Conservation (phyloP, 345 rosid genomes). For the Salix dunnii region DNA sequence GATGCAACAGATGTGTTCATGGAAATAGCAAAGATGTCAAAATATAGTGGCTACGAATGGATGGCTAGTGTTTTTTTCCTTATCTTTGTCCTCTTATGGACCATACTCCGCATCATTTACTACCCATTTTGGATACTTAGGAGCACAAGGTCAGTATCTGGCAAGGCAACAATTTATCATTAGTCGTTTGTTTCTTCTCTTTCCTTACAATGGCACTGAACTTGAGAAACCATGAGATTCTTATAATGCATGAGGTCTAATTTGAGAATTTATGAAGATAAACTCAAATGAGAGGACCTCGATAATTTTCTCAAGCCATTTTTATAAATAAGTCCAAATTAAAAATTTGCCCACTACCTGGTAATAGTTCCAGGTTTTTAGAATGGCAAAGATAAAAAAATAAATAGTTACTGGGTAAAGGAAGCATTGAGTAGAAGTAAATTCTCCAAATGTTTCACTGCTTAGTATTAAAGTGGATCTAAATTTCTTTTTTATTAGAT, state of each 20-base stretch:
- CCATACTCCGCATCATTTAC: slow-evolving; percentile 54
- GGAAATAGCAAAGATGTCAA: slow-evolving; percentile 85
- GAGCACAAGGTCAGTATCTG: slow-evolving; percentile 64
- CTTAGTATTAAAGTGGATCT: too few species aligned
- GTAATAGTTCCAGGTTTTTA: too few species aligned
- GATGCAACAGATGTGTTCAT: slow-evolving; percentile 71
- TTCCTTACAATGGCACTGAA: background rate
- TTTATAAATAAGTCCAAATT: too few species aligned
- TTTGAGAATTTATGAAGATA: background rate
- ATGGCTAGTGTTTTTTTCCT: slow-evolving; percentile 47
- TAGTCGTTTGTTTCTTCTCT: background rate
- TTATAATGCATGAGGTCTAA: background rate
- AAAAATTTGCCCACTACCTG: too few species aligned
- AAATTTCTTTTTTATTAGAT: too few species aligned
- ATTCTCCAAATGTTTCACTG: too few species aligned
- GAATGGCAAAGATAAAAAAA: too few species aligned
- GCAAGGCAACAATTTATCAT: background rate
- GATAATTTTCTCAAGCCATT: too few species aligned
- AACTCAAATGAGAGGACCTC: too few species aligned
- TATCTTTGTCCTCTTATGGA: slow-evolving; percentile 50
- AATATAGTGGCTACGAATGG: slow-evolving; percentile 62
- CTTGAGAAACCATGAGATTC: background rate
- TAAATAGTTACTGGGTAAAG: too few species aligned
- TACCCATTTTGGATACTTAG: slow-evolving; percentile 68
- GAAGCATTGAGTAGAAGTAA: too few species aligned